phyloP scores from a whole-genome alignment of 306 rosid genomes.

The Dryas octopetala region DNA sequence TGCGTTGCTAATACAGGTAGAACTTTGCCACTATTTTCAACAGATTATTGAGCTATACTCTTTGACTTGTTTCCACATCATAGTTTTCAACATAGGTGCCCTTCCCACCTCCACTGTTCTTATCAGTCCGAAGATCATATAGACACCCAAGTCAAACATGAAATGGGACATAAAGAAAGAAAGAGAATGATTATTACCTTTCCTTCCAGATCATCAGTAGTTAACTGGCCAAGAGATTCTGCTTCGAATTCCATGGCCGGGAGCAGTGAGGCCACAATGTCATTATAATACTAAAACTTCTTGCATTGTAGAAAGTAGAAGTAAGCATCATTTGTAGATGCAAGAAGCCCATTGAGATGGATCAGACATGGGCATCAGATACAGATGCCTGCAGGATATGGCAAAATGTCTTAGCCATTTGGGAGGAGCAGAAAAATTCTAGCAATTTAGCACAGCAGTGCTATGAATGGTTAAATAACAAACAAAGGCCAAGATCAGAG shows the following conservation, averaged over 20 bases:
- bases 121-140: background rate
- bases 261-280: background rate
- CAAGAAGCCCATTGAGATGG: background rate
- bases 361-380: too few species aligned
- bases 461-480: background rate
- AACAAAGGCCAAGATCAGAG: background rate
- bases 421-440: background rate
- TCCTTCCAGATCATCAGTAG: constrained; percentile 87
- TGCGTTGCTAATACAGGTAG: background rate
- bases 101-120: background rate
- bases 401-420: background rate
- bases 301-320: constrained; percentile 6
- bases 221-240: constrained; percentile 93
- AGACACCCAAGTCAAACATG: background rate
- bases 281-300: background rate
- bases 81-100: background rate
- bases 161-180: background rate
- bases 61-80: background rate
- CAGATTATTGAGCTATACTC: background rate
- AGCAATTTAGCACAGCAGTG: background rate
- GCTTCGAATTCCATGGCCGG: constrained; percentile 90
- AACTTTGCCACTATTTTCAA: background rate
- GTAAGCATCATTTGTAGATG: background rate
- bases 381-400: too few species aligned
- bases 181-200: constrained; percentile 47